These are phyloP conservation scores for Aureobasidium melanogenum DNA, from an alignment of 2,329 filamentous ascomycete species.

Conservation along the genomic window DNA sequence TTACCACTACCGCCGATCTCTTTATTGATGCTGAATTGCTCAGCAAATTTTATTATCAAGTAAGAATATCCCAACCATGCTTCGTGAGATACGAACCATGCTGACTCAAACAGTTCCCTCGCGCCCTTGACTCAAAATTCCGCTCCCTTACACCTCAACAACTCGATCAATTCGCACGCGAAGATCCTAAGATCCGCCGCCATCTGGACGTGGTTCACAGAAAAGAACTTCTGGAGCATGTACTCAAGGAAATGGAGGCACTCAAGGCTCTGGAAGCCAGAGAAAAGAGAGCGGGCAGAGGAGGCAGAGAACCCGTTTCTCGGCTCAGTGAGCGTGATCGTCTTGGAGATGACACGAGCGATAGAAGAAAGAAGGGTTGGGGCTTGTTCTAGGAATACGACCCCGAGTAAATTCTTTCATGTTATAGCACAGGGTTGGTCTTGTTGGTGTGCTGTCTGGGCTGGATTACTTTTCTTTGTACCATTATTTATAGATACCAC, in stretches of 20 bases:
- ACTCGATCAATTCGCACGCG: constrained; percentile 81
- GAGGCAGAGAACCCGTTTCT: constrained; percentile 19
- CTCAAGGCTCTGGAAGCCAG: constrained; percentile 73
- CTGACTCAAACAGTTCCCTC: constrained; percentile 54
- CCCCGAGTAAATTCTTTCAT: neutral
- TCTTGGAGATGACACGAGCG: constrained; percentile 10
- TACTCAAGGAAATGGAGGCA: constrained; percentile 91
- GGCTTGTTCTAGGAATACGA: constrained; percentile 23
- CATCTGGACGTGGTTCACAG: constrained; percentile 87
- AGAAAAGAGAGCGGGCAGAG: constrained; percentile 46
- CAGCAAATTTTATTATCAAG: constrained; percentile 92
- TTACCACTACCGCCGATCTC: constrained; percentile 87
- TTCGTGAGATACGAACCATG: neutral
- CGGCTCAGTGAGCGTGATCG: neutral
- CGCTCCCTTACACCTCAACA: constrained; percentile 61
- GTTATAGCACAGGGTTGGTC: neutral
- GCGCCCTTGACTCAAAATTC: constrained; percentile 79
- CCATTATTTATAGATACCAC: constrained; percentile 9
- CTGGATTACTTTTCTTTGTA: neutral
- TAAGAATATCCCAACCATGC: constrained; percentile 11
- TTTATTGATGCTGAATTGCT: constrained; percentile 96
- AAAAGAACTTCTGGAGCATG: constrained; percentile 87
- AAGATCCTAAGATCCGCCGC: constrained; percentile 80
- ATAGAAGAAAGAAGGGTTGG: constrained; percentile 25
- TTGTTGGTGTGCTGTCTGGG: neutral